Conservation (phyloP, 2,329 filamentous ascomycete genomes). For the Stenocarpella maydis region DNA sequence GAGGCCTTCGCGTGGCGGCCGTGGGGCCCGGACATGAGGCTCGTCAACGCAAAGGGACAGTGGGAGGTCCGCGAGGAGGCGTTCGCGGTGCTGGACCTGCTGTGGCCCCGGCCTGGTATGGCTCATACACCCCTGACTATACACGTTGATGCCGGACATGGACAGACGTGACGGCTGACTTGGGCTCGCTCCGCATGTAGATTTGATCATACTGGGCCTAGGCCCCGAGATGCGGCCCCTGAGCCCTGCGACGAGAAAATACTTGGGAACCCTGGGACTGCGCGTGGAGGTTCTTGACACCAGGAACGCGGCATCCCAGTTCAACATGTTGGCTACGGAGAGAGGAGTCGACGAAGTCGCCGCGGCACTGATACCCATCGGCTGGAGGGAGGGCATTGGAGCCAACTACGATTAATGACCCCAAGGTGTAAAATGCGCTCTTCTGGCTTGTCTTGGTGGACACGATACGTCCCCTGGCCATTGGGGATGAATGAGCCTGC, state of each 20-base stretch:
- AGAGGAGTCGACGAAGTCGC: constrained; percentile 85
- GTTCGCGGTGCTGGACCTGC: constrained; percentile 77
- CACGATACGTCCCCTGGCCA: neutral
- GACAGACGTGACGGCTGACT: neutral
- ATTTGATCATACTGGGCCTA: constrained; percentile 88
- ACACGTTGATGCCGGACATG: constrained; percentile 43
- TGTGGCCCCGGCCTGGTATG: constrained; percentile 88
- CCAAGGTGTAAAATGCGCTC: no score
- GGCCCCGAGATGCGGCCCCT: constrained; percentile 80
- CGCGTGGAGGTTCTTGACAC: constrained; percentile 91
- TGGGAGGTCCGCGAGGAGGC: constrained; percentile 76
- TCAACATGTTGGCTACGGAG: constrained; percentile 95
- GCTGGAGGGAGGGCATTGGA: constrained; percentile 73
- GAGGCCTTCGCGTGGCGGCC: constrained; percentile 91
- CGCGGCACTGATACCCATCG: constrained; percentile 85
- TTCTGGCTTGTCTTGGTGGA: neutral
- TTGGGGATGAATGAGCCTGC: neutral
- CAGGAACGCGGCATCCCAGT: constrained; percentile 91
- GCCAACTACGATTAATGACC: constrained; percentile 40
- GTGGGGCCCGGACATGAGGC: constrained; percentile 63
- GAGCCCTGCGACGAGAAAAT: constrained; percentile 74
- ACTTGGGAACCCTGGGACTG: constrained; percentile 81
- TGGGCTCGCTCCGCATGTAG: constrained; percentile 52
- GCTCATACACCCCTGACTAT: neutral
- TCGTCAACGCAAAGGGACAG: constrained; percentile 81